Evolutionary conservation across 1,139 yeast species (phyloP).

Genomic region (Sugiyamaella pinicola): DNA sequence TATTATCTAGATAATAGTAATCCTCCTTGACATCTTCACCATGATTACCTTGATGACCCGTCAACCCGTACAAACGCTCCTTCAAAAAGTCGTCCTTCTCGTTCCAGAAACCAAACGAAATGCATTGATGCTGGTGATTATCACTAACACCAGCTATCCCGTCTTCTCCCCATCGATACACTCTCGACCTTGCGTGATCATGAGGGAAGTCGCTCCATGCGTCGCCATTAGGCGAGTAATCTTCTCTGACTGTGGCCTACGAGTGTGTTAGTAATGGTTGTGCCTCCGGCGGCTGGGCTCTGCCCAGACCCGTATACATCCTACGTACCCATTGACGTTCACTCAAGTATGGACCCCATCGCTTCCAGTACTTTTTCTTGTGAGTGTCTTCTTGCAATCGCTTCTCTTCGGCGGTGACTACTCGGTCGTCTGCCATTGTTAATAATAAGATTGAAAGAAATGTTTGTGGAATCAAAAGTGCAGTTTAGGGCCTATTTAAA

Average conservation of each 20-base stretch:
- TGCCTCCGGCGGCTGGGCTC: constrained; percentile 17
- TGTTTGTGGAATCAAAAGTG: background rate
- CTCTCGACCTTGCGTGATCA: constrained; percentile 80
- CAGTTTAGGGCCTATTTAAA: background rate
- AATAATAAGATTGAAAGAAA: too few species aligned
- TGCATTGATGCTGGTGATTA: constrained; percentile 75
- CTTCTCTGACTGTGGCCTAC: constrained; percentile 84
- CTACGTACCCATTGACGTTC: constrained; percentile 78
- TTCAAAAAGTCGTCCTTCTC: constrained; percentile 84
- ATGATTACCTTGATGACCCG: constrained; percentile 93
- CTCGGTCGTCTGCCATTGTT: background rate
- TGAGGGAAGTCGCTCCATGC: constrained; percentile 94
- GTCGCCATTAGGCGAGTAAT: constrained; percentile 80
- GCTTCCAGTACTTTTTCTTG: constrained; percentile 66
- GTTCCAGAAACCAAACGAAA: constrained; percentile 88
- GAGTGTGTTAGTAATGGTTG: background rate
- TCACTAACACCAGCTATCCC: constrained; percentile 93
- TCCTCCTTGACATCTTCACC: constrained; percentile 94
- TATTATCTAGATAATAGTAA: constrained; percentile 83
- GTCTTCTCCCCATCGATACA: constrained; percentile 96
- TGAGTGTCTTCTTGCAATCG: constrained; percentile 63
- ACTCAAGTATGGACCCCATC: constrained; percentile 92
- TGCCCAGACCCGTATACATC: constrained; percentile 9
- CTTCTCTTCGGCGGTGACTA: constrained; percentile 61
- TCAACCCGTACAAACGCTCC: constrained; percentile 85